phyloP scores from a whole-genome alignment of 129 eudicot species.

The Escallonia rubra region DNA sequence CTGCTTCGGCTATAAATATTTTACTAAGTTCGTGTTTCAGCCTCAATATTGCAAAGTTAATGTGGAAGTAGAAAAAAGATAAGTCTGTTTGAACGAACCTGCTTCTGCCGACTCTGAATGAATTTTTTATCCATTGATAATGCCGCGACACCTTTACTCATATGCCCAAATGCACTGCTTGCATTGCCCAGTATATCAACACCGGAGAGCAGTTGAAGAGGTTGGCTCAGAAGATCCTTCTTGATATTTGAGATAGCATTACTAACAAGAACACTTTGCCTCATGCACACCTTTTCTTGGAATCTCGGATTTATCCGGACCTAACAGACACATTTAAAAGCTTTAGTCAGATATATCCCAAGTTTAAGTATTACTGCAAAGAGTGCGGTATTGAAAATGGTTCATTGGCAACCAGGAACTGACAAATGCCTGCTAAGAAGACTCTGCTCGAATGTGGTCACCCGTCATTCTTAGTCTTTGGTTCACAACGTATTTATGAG shows the following conservation, averaged over 20 bases:
- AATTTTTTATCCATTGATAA: constrained; percentile 96
- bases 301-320: constrained; percentile 79
- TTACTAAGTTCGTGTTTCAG: too few relatives aligned
- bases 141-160: constrained; percentile 99
- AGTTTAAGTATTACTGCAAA: neutral
- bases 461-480: too few relatives aligned
- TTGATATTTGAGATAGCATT: constrained; percentile 71
- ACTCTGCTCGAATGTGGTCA: too few relatives aligned
- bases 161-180: constrained; percentile 99
- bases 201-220: constrained; percentile 95
- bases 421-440: neutral
- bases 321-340: constrained; percentile 24
- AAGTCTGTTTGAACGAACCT: constrained; percentile 33
- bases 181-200: constrained; percentile 98
- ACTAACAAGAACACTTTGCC: constrained; percentile 74
- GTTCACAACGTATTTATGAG: too few relatives aligned
- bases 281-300: constrained; percentile 67
- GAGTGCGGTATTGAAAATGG: too few relatives aligned
- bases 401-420: neutral
- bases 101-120: constrained; percentile 93
- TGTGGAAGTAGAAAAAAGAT: neutral
- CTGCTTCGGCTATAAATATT: too few relatives aligned
- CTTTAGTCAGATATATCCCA: neutral
- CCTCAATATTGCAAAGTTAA: neutral
- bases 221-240: constrained; percentile 92